Conservation (phyloP, 75 land plant genomes). For the Chamaecyparis obtusa region DNA sequence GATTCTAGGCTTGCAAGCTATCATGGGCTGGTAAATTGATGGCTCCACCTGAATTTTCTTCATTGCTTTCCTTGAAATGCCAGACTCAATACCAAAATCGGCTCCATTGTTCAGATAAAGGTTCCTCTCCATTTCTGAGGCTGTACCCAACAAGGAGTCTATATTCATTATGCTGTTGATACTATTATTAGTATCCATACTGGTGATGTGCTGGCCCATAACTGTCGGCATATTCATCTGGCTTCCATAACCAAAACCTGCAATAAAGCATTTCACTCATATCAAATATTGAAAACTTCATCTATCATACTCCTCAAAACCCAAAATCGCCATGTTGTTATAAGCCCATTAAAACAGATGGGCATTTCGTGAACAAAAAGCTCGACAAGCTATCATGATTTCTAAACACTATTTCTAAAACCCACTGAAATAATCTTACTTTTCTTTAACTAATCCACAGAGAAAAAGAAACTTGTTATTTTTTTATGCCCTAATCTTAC, state of each 20-base stretch:
- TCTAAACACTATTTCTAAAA: too few species aligned
- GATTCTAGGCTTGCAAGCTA: not conserved
- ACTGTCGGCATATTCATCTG: not conserved
- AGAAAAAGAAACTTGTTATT: too few species aligned
- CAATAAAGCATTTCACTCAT: not conserved
- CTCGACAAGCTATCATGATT: not conserved
- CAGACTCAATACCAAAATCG: not conserved
- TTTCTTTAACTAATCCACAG: not conserved
- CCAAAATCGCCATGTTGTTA: not conserved
- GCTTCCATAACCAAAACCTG: slow-evolving; percentile 9
- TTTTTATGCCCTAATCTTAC: not conserved
- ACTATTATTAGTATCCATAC: not conserved
- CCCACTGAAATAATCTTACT: not conserved
- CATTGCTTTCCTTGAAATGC: not conserved
- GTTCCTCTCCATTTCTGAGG: not conserved
- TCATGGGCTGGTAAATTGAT: not conserved
- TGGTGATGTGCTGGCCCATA: not conserved
- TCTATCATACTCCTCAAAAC: too few species aligned
- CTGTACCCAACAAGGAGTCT: not conserved
- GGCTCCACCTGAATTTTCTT: not conserved
- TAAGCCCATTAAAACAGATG: not conserved
- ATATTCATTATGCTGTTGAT: not conserved
- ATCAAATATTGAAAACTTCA: not conserved
- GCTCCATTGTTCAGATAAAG: not conserved
- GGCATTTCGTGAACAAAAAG: not conserved